phyloP scores from a whole-genome alignment of 768 basidiomycete species.

The Steccherinum ochraceum region DNA sequence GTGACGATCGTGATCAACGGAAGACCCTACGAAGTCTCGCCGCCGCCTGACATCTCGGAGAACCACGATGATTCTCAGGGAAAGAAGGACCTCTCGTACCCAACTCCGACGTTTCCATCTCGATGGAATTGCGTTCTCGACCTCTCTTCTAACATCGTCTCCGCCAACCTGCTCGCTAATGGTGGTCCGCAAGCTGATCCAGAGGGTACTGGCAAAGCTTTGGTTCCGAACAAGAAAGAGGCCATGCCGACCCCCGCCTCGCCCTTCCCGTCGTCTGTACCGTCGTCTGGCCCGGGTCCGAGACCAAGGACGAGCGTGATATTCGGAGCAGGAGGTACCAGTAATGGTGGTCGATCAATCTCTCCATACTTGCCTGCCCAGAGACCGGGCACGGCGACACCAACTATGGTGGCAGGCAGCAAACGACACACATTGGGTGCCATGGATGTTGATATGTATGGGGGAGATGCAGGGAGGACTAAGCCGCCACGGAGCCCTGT shows the following conservation, averaged over 20 bases:
- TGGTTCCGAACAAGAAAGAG: neutral
- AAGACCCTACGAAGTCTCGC: slow-evolving; percentile 47
- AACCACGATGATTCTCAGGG: neutral
- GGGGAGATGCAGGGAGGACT: slow-evolving; percentile 21
- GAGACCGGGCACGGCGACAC: slow-evolving; percentile 16
- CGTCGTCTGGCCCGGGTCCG: slow-evolving; percentile 5
- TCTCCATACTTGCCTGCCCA: slow-evolving; percentile 8
- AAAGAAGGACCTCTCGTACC: slow-evolving; percentile 33
- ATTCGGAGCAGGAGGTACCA: neutral
- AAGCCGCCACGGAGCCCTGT: slow-evolving; percentile 11
- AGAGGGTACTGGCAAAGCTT: neutral
- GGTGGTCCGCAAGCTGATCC: slow-evolving; percentile 18
- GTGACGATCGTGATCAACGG: slow-evolving; percentile 79
- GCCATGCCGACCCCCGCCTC: slow-evolving; percentile 52
- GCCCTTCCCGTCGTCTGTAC: slow-evolving; percentile 50
- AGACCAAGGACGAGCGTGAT: neutral
- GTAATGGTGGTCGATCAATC: neutral
- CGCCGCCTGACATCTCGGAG: slow-evolving; percentile 4
- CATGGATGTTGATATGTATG: slow-evolving; percentile 23
- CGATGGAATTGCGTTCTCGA: slow-evolving; percentile 90
- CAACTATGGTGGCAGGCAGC: slow-evolving; percentile 41
- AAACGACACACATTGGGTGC: slow-evolving; percentile 51
- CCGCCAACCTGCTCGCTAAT: neutral
- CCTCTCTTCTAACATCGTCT: slow-evolving; percentile 31
- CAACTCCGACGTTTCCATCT: slow-evolving; percentile 73